phyloP scores from a whole-genome alignment of 164 flowering plant genomes.

The grape (Vitis vinifera) region DNA sequence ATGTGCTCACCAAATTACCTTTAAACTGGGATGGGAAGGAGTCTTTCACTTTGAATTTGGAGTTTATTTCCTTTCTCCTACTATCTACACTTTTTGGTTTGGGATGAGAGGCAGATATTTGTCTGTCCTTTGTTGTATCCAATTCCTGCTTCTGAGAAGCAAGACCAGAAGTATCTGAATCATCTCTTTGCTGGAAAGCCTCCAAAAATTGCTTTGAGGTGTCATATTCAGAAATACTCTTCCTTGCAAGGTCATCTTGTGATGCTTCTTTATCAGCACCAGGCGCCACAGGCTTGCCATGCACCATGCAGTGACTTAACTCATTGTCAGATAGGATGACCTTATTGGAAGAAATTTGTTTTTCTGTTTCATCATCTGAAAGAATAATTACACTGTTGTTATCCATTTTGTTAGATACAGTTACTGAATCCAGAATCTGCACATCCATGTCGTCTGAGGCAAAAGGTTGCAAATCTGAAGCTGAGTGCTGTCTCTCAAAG shows the following conservation, averaged over 20 bases:
- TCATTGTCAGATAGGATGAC: slow-evolving; percentile 11
- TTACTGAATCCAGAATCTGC: slow-evolving; percentile 26
- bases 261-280: slow-evolving; percentile 15
- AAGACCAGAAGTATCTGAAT: slow-evolving; percentile 12
- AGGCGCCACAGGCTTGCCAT: slow-evolving; percentile 8
- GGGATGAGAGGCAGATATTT: slow-evolving; percentile 6
- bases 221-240: slow-evolving; percentile 10
- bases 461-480: slow-evolving; percentile 18
- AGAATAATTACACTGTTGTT: slow-evolving; percentile 41
- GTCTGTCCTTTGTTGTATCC: slow-evolving; percentile 16
- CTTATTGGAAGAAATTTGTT: slow-evolving; percentile 18
- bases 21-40: slow-evolving; percentile 7
- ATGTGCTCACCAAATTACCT: slow-evolving; percentile 18
- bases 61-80: slow-evolving; percentile 14
- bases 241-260: slow-evolving; percentile 17
- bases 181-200: slow-evolving; percentile 16
- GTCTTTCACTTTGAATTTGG: slow-evolving; percentile 11
- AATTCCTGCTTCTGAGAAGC: slow-evolving; percentile 25
- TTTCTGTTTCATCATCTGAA: slow-evolving; percentile 76
- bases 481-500: slow-evolving; percentile 21
- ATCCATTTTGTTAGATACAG: slow-evolving; percentile 4
- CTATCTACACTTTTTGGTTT: slow-evolving; percentile 19
- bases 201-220: slow-evolving; percentile 22
- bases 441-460: slow-evolving; percentile 28
- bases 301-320: slow-evolving; percentile 12